A percentile compares a stretch with the other conserved stretches of the same genome.
Evolutionary conservation across 164 flowering plant species (phyloP).

Genomic region (Santalum album): DNA sequence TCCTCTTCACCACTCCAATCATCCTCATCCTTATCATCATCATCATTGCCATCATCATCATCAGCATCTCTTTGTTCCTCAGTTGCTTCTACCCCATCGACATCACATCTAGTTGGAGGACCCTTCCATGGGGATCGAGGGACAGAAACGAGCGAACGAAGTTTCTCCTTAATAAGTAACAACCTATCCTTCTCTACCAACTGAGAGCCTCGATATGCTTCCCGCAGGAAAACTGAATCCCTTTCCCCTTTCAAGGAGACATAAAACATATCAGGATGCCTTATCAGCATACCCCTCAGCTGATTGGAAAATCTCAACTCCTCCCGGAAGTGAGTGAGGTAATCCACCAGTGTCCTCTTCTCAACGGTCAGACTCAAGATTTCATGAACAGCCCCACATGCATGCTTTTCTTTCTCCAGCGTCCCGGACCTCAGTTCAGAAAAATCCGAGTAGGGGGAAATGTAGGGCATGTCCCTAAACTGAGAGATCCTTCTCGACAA

Average conservation of each 20-base stretch:
- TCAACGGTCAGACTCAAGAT: slow-evolving; percentile 80
- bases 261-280: slow-evolving; percentile 96
- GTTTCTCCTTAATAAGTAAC: slow-evolving; percentile 76
- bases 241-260: slow-evolving; percentile 89
- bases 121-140: slow-evolving; percentile 45
- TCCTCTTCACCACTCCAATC: slow-evolving; percentile 64
- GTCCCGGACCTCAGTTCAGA: slow-evolving; percentile 59
- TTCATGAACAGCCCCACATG: slow-evolving; percentile 90
- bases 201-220: slow-evolving; percentile 78
- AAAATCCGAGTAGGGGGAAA: slow-evolving; percentile 86
- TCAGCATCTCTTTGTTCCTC: slow-evolving; percentile 27
- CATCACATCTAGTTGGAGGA: slow-evolving; percentile 15
- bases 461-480: slow-evolving; percentile 73
- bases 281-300: slow-evolving; percentile 81
- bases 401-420: slow-evolving; percentile 77
- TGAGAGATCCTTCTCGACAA: slow-evolving; percentile 61
- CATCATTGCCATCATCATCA: slow-evolving; percentile 31
- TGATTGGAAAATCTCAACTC: slow-evolving; percentile 94
- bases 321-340: slow-evolving; percentile 86
- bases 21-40: slow-evolving; percentile 44
- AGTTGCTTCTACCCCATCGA: slow-evolving; percentile 22
- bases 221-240: slow-evolving; percentile 87
- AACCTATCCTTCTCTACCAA: slow-evolving; percentile 69
- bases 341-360: slow-evolving; percentile 91
- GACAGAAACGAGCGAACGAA: slow-evolving; percentile 70